These are phyloP conservation scores for Rhizophagus clarus DNA, from an alignment of 192 early-diverging fungal species.

Conservation along the genomic window DNA sequence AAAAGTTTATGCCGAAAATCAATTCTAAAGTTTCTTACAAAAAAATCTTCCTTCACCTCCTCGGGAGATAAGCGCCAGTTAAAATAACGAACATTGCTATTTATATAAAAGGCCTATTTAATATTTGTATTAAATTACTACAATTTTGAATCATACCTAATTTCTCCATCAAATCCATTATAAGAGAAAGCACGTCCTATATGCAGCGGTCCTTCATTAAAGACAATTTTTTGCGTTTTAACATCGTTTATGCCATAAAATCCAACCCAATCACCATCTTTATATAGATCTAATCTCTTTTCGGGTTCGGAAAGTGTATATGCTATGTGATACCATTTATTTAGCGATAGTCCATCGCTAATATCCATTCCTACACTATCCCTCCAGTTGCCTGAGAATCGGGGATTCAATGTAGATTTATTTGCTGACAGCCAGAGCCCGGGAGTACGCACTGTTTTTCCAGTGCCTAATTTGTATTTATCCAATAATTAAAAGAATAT, in stretches of 20 bases:
- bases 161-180: neutral
- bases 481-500: too few relatives aligned
- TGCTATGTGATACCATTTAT: slow-evolving; percentile 16
- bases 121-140: neutral
- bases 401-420: neutral
- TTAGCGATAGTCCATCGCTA: neutral
- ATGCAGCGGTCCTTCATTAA: slow-evolving; percentile 16
- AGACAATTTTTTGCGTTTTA: neutral
- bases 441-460: neutral
- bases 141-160: slow-evolving; percentile 12
- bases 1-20: neutral
- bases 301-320: slow-evolving; percentile 23
- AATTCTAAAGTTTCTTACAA: neutral
- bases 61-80: too few relatives aligned
- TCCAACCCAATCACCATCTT: neutral
- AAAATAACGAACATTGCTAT: too few relatives aligned
- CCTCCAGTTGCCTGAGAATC: slow-evolving; percentile 3
- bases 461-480: neutral
- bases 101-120: neutral
- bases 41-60: too few relatives aligned
- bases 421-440: neutral
- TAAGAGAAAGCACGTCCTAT: neutral
- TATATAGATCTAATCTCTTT: slow-evolving; percentile 6
- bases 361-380: neutral
- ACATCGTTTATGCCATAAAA: neutral